Evolutionary conservation across 129 eudicot species (phyloP).

Genomic region (Escallonia herrerae): DNA sequence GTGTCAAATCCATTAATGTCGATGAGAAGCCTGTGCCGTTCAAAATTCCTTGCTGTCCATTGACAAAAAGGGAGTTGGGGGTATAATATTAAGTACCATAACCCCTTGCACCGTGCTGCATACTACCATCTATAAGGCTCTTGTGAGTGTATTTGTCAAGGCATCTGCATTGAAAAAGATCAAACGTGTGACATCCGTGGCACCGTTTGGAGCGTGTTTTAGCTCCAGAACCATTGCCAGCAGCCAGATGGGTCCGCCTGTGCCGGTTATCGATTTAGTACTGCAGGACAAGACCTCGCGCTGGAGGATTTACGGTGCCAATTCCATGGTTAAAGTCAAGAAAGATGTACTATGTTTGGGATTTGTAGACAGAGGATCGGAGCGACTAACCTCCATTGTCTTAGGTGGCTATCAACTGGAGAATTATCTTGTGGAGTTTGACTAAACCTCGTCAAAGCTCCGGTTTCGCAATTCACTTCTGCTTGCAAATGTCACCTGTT

Average conservation of each 20-base stretch:
- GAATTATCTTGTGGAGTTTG: conserved; percentile 27
- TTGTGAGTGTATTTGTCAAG: conserved; percentile 27
- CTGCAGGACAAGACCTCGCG: conserved; percentile 10
- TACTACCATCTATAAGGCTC: conserved; percentile 31
- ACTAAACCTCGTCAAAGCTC: conserved; percentile 18
- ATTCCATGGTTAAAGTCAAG: conserved; percentile 31
- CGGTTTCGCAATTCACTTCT: conserved; percentile 32
- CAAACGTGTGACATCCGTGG: conserved; percentile 22
- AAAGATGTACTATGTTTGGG: conserved; percentile 34
- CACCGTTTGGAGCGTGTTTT: conserved; percentile 37
- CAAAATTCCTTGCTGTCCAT: conserved; percentile 26
- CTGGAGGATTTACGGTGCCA: conserved; percentile 26
- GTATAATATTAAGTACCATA: conserved; percentile 50
- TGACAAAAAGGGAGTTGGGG: conserved; percentile 39
- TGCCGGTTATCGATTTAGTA: conserved; percentile 33
- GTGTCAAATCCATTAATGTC: conserved; percentile 26
- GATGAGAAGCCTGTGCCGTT: conserved; percentile 19
- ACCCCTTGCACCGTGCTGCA: conserved; percentile 35
- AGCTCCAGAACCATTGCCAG: conserved; percentile 14
- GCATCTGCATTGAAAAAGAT: conserved; percentile 23
- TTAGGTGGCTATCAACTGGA: conserved; percentile 4
- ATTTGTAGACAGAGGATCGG: not conserved
- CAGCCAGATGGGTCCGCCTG: conserved; percentile 24
- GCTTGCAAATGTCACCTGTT: conserved; percentile 23
- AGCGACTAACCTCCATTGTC: not conserved